Conservation (phyloP, 345 rosid species). For the Eutrema yunnanense region DNA sequence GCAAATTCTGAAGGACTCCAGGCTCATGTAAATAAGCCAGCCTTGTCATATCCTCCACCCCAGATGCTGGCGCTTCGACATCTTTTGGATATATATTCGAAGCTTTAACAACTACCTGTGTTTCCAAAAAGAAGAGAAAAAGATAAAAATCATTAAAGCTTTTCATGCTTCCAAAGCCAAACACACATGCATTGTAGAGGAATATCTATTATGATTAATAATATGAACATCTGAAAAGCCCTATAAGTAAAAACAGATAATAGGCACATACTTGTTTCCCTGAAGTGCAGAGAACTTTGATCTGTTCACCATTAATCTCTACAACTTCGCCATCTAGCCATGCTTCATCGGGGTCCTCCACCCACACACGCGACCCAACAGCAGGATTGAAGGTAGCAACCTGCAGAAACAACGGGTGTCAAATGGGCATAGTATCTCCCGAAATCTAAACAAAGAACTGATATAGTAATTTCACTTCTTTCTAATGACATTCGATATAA, state of each 20-base stretch:
- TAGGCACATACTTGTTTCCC: slow-evolving; percentile 68
- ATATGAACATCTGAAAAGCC: not conserved
- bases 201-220: not conserved
- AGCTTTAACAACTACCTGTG: slow-evolving; percentile 64
- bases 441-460: not conserved
- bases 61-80: slow-evolving; percentile 80
- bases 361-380: slow-evolving; percentile 86
- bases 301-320: slow-evolving; percentile 58
- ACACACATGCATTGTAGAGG: not conserved
- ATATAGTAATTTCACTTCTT: not conserved
- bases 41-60: slow-evolving; percentile 99
- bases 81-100: slow-evolving; percentile 79
- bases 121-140: not conserved
- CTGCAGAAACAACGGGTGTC: slow-evolving; percentile 39
- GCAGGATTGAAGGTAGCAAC: slow-evolving; percentile 46
- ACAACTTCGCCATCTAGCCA: slow-evolving; percentile 95
- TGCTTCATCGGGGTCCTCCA: slow-evolving; percentile 80
- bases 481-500: not conserved
- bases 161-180: not conserved
- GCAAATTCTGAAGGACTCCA: slow-evolving; percentile 91
- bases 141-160: not conserved
- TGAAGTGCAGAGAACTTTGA: slow-evolving; percentile 81
- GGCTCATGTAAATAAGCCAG: slow-evolving; percentile 99
- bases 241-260: not conserved
- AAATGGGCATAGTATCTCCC: not conserved